These are phyloP conservation scores for Xylaria telfairii DNA, from an alignment of 495 filamentous ascomycete species.

Conservation along the genomic window DNA sequence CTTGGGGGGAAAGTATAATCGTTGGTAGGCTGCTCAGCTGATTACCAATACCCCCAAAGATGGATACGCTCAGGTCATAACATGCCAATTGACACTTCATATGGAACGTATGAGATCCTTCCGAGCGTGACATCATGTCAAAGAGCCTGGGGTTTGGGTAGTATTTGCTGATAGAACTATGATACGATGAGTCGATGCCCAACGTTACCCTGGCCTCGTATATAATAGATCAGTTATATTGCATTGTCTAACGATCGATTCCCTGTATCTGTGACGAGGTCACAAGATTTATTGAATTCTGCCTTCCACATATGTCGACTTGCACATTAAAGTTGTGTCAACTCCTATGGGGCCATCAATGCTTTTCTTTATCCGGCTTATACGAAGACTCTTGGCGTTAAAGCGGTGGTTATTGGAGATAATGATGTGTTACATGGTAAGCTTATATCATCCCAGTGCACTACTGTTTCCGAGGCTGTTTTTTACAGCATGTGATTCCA, in stretches of 20 bases:
- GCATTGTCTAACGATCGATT: background rate
- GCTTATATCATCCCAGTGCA: background rate
- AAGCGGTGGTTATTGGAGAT: background rate
- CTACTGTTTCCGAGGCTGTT: too few species aligned
- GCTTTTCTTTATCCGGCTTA: background rate
- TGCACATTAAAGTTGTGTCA: background rate
- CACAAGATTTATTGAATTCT: background rate
- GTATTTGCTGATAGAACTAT: background rate
- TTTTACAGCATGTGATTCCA: background rate
- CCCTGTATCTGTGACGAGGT: background rate
- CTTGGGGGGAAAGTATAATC: background rate
- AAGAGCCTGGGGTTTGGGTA: background rate
- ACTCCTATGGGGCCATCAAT: background rate
- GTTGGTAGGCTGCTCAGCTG: background rate
- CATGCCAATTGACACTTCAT: background rate
- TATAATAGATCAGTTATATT: background rate
- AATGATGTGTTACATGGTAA: background rate
- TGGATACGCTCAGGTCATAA: background rate
- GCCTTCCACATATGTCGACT: background rate
- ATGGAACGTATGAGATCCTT: background rate
- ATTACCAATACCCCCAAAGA: background rate
- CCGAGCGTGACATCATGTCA: background rate
- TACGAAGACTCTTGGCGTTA: background rate
- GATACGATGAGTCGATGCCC: background rate
- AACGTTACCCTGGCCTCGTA: background rate